These are phyloP conservation scores for Fusarium nematophilum DNA, from an alignment of 2,329 filamentous ascomycete genomes.

Conservation along the genomic window DNA sequence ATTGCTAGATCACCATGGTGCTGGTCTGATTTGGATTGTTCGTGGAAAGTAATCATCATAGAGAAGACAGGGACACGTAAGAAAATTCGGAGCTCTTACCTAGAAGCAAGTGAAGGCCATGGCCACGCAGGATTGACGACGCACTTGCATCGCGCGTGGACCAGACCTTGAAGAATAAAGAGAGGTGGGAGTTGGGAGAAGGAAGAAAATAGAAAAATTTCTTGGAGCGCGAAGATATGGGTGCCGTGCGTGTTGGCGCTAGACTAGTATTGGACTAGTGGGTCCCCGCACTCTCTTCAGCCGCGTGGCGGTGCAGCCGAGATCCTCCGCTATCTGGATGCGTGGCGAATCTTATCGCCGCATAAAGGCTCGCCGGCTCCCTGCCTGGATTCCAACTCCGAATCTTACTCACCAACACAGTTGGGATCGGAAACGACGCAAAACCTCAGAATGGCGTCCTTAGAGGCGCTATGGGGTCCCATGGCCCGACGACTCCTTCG, in stretches of 20 bases:
- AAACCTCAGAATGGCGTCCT: constrained; percentile 62
- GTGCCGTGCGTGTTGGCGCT: constrained; percentile 42
- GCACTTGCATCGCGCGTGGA: constrained; percentile 40
- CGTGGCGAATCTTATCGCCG: constrained; percentile 44
- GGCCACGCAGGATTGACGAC: constrained; percentile 17
- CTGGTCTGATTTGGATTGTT: constrained; percentile 74
- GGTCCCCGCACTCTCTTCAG: constrained; percentile 37
- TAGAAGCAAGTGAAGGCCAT: constrained; percentile 26
- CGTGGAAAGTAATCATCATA: constrained; percentile 54
- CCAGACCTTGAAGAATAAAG: constrained; percentile 39
- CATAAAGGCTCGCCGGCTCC: constrained; percentile 41
- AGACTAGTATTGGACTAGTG: constrained; percentile 32
- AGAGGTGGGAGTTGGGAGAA: constrained; percentile 33
- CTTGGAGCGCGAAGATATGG: constrained; percentile 38
- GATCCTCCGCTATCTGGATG: constrained; percentile 36
- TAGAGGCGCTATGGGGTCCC: constrained; percentile 68
- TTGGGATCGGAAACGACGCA: constrained; percentile 36
- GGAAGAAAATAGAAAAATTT: constrained; percentile 39
- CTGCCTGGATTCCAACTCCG: constrained; percentile 23
- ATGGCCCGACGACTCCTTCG: constrained; percentile 66
- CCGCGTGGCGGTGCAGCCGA: constrained; percentile 52
- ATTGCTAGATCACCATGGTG: constrained; percentile 63
- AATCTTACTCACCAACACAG: constrained; percentile 36
- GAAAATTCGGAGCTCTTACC: constrained; percentile 35
- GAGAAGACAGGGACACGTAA: constrained; percentile 25